phyloP scores from a whole-genome alignment of 2,329 filamentous ascomycete genomes.

The Rosellinia necatrix region DNA sequence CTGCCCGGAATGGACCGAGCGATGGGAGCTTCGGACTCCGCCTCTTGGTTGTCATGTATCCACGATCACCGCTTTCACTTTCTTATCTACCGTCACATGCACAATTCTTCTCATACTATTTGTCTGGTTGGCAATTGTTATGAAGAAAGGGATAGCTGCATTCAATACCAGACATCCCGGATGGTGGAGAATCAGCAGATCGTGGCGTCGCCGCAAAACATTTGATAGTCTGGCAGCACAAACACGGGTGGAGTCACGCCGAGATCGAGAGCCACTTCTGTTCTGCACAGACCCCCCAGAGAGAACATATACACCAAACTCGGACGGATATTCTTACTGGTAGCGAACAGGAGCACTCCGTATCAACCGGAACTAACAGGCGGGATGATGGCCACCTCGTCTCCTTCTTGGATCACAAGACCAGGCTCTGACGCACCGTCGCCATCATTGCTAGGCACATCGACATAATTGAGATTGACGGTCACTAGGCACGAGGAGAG shows the following conservation, averaged over 20 bases:
- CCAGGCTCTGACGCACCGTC: constrained; percentile 31
- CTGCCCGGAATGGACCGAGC: constrained; percentile 56
- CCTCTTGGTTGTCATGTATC: constrained; percentile 45
- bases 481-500: constrained; percentile 76
- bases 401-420: constrained; percentile 67
- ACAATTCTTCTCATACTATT: constrained; percentile 36
- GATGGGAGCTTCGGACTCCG: constrained; percentile 45
- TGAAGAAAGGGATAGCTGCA: constrained; percentile 12
- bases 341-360: background rate
- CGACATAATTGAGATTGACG: constrained; percentile 80
- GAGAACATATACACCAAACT: background rate
- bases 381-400: constrained; percentile 87
- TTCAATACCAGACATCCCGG: constrained; percentile 26
- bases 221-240: background rate
- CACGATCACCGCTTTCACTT: constrained; percentile 45
- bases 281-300: background rate
- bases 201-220: background rate
- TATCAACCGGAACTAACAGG: constrained; percentile 81
- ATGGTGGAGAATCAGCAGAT: constrained; percentile 37
- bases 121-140: constrained; percentile 24
- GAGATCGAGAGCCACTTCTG: constrained; percentile 25
- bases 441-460: constrained; percentile 57
- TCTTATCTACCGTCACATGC: constrained; percentile 39
- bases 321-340: background rate
- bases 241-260: background rate